Conservation (phyloP, 805 yeast species). For the Ogataea nonfermentans region DNA sequence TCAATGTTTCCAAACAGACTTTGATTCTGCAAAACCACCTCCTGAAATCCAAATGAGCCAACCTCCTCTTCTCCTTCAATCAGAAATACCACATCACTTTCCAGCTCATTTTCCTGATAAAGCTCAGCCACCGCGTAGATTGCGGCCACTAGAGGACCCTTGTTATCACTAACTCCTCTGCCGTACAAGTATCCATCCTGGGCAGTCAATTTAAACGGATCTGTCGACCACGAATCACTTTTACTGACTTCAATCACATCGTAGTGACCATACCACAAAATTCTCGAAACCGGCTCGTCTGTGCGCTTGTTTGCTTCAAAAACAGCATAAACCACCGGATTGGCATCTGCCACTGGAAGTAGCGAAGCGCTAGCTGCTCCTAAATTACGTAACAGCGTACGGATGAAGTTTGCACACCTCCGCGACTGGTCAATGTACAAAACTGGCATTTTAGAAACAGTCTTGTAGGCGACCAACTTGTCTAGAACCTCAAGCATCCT, state of each 20-base stretch:
- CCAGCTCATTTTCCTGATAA: slow-evolving; percentile 46
- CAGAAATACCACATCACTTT: slow-evolving; percentile 74
- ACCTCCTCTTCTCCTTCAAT: slow-evolving; percentile 96
- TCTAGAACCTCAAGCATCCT: slow-evolving; percentile 60
- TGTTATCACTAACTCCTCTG: slow-evolving; percentile 92
- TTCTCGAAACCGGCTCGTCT: slow-evolving; percentile 35
- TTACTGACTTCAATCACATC: slow-evolving; percentile 84
- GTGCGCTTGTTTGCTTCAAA: slow-evolving; percentile 50
- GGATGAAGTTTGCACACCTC: slow-evolving; percentile 77
- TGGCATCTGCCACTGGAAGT: slow-evolving; percentile 71
- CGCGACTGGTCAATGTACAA: slow-evolving; percentile 73
- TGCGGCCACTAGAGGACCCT: slow-evolving; percentile 89
- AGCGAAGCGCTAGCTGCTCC: slow-evolving; percentile 71
- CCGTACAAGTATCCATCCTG: slow-evolving; percentile 84
- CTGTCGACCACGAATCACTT: slow-evolving; percentile 61
- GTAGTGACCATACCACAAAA: slow-evolving; percentile 93
- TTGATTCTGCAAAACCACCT: slow-evolving; percentile 53
- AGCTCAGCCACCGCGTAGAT: slow-evolving; percentile 82
- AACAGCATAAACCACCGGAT: slow-evolving; percentile 80
- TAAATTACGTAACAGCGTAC: slow-evolving; percentile 55
- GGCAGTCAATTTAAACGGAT: slow-evolving; percentile 75
- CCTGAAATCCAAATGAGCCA: slow-evolving; percentile 83
- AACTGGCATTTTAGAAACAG: slow-evolving; percentile 76
- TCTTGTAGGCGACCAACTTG: slow-evolving; percentile 63
- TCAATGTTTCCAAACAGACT: slow-evolving; percentile 69